These are phyloP conservation scores for Hyaloperonospora brassicae DNA, from an alignment of 352 stramenopile species.

Conservation along the genomic window DNA sequence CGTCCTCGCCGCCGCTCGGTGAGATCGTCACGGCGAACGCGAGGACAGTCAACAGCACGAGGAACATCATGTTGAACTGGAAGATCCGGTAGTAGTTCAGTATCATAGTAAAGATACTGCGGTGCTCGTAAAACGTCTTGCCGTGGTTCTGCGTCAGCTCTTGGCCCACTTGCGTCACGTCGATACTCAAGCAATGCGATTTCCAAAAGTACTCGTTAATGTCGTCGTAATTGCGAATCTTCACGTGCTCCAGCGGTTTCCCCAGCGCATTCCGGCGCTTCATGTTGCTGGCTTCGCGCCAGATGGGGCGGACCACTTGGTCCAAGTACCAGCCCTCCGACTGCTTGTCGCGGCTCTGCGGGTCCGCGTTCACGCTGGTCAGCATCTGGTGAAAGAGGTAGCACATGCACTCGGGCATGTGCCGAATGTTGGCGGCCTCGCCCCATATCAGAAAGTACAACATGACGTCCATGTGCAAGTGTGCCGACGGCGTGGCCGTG, in stretches of 20 bases:
- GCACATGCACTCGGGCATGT: constrained; percentile 96
- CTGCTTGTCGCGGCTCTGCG: constrained; percentile 31
- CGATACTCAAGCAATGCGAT: constrained; percentile 48
- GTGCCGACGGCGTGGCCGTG: constrained; percentile 9
- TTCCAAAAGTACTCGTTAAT: constrained; percentile 84
- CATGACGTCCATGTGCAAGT: constrained; percentile 88
- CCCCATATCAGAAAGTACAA: constrained; percentile 96
- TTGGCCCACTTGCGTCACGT: constrained; percentile 32
- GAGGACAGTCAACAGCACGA: constrained; percentile 45
- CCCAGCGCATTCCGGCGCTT: constrained; percentile 50
- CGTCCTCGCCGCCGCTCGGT: constrained; percentile 42
- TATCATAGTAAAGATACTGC: constrained; percentile 56
- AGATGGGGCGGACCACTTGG: constrained; percentile 55
- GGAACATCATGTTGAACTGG: constrained; percentile 76
- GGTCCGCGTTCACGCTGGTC: constrained; percentile 39
- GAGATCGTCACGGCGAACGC: constrained; percentile 52
- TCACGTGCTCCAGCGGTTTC: constrained; percentile 61
- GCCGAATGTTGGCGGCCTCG: constrained; percentile 92
- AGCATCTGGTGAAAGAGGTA: constrained; percentile 93
- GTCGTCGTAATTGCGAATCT: constrained; percentile 77
- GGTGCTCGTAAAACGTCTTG: constrained; percentile 79
- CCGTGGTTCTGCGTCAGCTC: constrained; percentile 51
- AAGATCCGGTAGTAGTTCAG: constrained; percentile 81
- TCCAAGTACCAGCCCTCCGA: constrained; percentile 52
- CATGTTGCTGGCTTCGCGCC: constrained; percentile 68